A percentile compares a stretch with the other conserved stretches of the same genome.
phyloP scores from a whole-genome alignment of 305 asterid genomes.

The Stenogyne calaminthoides region DNA sequence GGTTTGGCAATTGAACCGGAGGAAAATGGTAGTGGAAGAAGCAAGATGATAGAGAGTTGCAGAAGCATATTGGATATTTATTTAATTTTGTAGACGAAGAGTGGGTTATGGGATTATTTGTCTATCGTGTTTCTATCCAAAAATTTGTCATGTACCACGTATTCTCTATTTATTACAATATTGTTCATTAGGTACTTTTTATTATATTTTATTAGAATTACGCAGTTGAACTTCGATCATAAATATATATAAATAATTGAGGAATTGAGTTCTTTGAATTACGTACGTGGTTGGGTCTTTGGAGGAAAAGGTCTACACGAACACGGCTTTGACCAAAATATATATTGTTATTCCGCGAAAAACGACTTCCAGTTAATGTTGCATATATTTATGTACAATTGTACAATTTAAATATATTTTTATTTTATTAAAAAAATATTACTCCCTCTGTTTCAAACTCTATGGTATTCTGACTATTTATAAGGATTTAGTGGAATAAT shows the following conservation, averaged over 20 bases:
- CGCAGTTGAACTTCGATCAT: neutral
- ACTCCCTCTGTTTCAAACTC: too few species aligned
- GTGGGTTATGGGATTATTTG: neutral
- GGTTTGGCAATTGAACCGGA: slow-evolving; percentile 13
- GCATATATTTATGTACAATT: too few species aligned
- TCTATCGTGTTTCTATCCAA: neutral
- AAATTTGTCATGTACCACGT: neutral
- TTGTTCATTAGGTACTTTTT: neutral
- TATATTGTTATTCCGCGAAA: neutral
- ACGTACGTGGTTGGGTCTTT: neutral
- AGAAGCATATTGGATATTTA: neutral
- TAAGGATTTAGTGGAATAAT: too few species aligned
- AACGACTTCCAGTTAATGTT: too few species aligned
- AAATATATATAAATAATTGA: too few species aligned
- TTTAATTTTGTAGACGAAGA: neutral
- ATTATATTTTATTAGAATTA: too few species aligned
- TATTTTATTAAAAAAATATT: too few species aligned
- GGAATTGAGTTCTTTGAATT: neutral
- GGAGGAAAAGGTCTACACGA: neutral
- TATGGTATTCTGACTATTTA: too few species aligned
- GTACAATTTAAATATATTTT: too few species aligned
- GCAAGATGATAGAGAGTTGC: neutral
- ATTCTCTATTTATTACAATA: too few species aligned
- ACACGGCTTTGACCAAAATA: neutral
- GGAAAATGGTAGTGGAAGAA: neutral